Base-by-base conservation (phyloP, 1,284 basidiomycete genomes). In the Amylostereum chailletii region DNA sequence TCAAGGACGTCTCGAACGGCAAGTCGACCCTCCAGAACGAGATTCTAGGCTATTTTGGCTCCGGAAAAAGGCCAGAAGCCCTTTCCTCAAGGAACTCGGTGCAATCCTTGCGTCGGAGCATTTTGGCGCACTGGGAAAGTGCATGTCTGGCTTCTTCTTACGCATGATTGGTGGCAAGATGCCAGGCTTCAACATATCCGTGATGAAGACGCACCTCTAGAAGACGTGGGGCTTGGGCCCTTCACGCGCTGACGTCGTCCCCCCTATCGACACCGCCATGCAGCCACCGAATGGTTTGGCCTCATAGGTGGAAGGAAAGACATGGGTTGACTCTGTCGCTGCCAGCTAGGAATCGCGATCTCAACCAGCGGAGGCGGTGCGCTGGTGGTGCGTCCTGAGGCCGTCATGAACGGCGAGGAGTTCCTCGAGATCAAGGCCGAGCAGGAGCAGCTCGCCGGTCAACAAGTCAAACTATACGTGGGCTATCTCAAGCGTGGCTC, bases 111-210 rank as follows among this genome's bases (percentile, higher is more conserved):
- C 76, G 7, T 81, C 96, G 33, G n/a, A n/a, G n/a, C n/a, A n/a
- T n/a, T n/a, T n/a, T n/a, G n/a, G n/a, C n/a, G n/a, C n/a, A n/a
- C n/a, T 42, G 8, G 40, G 40, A 8, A 42, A 42, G 70, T 93
- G 98, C 71, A 91, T 90, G 8, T 86, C 82, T 51, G 86, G 92
- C 33, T 77, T 99, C 44, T 76, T 98, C 49, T 94, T 94, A 48
- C 90, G 96, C 53, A 78, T 98, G 63, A 77, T 98, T 50, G 91
- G 93, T 51, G 84, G 86, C 52, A 99, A 99, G 73, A 94, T 99
- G 88, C 96, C 96, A 37, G 95, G 95, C 32, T 99, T 99, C 81
- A 97, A 97, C 65, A 75, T 90, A 30, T 91, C 94, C 3, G 80
- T n/a, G n/a, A 91, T 94, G 67, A 95, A 96, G 70, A 70, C 80